A percentile compares a stretch with the other conserved stretches of the same genome.
These are phyloP conservation scores for Liquidambar formosana DNA, from an alignment of 164 flowering plant genomes.

Conservation along the genomic window DNA sequence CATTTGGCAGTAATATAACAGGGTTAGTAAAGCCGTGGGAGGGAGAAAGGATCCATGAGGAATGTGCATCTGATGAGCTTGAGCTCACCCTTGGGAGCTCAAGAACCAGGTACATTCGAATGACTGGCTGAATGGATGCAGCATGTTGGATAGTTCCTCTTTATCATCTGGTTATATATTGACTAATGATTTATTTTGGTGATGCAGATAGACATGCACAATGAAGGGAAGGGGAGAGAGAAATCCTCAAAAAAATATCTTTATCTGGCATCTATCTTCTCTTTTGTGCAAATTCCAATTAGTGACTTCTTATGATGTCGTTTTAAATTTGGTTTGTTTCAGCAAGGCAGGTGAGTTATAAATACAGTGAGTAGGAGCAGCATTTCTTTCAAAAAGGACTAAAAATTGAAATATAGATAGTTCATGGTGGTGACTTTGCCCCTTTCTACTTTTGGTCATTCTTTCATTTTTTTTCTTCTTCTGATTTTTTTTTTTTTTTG, in stretches of 20 bases:
- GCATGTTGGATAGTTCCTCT: neutral
- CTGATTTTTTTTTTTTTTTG: neutral
- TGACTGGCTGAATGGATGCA: neutral
- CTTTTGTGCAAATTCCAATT: conserved; percentile 3
- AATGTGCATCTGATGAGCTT: conserved; percentile 83
- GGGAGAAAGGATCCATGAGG: conserved; percentile 96
- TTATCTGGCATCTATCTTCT: conserved; percentile 8
- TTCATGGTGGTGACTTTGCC: conserved; percentile 10
- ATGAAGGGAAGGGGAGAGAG: neutral
- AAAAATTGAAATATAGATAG: conserved; percentile 16
- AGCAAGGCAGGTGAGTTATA: conserved; percentile 8
- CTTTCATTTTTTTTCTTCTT: neutral
- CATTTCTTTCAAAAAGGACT: neutral
- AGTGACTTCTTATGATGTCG: conserved; percentile 2
- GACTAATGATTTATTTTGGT: neutral
- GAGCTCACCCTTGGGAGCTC: conserved; percentile 93
- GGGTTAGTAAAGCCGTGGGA: conserved; percentile 95
- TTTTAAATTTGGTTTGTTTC: conserved; percentile 8
- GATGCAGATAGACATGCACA: conserved; percentile 24
- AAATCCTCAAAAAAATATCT: conserved; percentile 1
- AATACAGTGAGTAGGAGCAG: conserved; percentile 25
- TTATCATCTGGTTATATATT: neutral
- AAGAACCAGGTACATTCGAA: conserved; percentile 49
- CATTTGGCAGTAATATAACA: conserved; percentile 64
- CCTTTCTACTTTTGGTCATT: conserved; percentile 5